These are phyloP conservation scores for Plantago lanceolata DNA, from an alignment of 305 asterid species.

Conservation along the genomic window DNA sequence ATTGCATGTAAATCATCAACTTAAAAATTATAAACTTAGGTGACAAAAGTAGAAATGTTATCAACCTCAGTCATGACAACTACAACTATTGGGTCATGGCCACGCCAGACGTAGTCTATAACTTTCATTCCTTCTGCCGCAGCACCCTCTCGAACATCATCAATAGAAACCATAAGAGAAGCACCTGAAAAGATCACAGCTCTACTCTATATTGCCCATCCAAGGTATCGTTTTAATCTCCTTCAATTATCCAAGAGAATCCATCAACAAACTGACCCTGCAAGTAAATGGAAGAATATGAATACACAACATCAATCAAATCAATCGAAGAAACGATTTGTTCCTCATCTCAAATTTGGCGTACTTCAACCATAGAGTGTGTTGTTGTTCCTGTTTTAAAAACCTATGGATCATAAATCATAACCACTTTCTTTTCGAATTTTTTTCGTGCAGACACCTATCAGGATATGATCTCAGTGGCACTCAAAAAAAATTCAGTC, in stretches of 20 bases:
- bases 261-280: too few species aligned
- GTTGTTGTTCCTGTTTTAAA: too few species aligned
- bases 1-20: conserved; percentile 4
- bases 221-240: too few species aligned
- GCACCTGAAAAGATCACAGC: conserved; percentile 79
- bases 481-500: not conserved
- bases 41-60: conserved; percentile 15
- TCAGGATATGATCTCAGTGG: not conserved
- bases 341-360: too few species aligned
- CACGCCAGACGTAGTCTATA: conserved; percentile 97
- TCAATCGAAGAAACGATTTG: too few species aligned
- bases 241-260: too few species aligned
- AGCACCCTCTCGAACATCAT: conserved; percentile 94
- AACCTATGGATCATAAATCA: not conserved
- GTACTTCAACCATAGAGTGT: too few species aligned
- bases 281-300: too few species aligned
- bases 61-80: conserved; percentile 99
- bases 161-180: conserved; percentile 84
- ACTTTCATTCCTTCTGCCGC: conserved; percentile 97
- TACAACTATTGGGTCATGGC: conserved; percentile 97
- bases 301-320: too few species aligned
- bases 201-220: too few species aligned
- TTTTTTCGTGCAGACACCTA: not conserved
- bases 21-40: conserved; percentile 10
- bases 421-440: not conserved